Percentiles rank a stretch among this genome's conserved stretches.
Conservation (phyloP, 2,329 filamentous ascomycete species). For the Penicillium sp. region DNA sequence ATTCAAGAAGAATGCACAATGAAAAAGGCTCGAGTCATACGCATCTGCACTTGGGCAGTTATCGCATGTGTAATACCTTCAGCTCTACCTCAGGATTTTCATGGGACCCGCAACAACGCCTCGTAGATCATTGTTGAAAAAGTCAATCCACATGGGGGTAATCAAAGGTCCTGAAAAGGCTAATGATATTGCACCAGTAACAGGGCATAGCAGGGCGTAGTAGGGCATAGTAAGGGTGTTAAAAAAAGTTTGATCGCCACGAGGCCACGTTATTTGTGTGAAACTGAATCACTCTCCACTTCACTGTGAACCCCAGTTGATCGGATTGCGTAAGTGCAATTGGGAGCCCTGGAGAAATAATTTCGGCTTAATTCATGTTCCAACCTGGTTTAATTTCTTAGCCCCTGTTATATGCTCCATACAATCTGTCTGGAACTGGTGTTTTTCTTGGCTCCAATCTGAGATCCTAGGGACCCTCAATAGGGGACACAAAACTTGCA, state of each 20-base stretch:
- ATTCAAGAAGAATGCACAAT: background rate
- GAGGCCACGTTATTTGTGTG: background rate
- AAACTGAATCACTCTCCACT: background rate
- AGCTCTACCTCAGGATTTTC: background rate
- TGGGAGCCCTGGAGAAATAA: too few species aligned
- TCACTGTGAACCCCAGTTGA: too few species aligned
- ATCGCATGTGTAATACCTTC: background rate
- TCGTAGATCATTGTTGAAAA: background rate
- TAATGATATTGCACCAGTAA: background rate
- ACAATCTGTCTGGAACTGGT: too few species aligned
- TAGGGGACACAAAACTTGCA: too few species aligned
- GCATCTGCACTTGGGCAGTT: background rate
- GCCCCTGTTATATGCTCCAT: too few species aligned
- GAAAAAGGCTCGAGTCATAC: background rate
- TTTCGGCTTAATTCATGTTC: too few species aligned
- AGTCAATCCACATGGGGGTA: background rate
- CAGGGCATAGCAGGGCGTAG: too few species aligned
- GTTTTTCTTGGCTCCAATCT: too few species aligned
- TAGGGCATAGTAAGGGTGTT: background rate
- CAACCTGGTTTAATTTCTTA: too few species aligned
- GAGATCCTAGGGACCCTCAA: too few species aligned
- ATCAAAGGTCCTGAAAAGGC: too few species aligned
- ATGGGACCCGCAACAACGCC: background rate
- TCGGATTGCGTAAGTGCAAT: too few species aligned
- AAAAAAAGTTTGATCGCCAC: background rate